A percentile compares a stretch with the other conserved stretches of the same genome.
These are phyloP conservation scores for Magnusiomyces suaveolens DNA, from an alignment of 1,139 yeast species.

Conservation along the genomic window DNA sequence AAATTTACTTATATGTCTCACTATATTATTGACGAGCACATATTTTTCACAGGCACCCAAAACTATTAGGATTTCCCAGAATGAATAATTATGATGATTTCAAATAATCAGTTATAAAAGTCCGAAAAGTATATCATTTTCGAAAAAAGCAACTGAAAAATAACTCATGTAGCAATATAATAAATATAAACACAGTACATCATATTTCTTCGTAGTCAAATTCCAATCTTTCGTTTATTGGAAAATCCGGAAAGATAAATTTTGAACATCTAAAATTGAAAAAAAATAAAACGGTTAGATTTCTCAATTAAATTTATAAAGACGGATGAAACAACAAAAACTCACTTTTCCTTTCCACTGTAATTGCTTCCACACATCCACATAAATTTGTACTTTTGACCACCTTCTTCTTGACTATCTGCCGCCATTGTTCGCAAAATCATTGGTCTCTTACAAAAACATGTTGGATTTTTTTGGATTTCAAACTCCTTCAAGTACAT, in stretches of 20 bases:
- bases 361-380: slow-evolving; percentile 42
- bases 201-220: neutral
- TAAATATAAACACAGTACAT: too few relatives aligned
- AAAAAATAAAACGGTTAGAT: neutral
- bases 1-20: too few relatives aligned
- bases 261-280: slow-evolving; percentile 5
- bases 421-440: slow-evolving; percentile 33
- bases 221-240: neutral
- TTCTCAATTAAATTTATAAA: too few relatives aligned
- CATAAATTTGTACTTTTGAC: slow-evolving; percentile 30
- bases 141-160: too few relatives aligned
- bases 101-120: too few relatives aligned
- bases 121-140: too few relatives aligned
- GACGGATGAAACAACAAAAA: neutral
- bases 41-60: too few relatives aligned
- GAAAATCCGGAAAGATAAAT: slow-evolving; percentile 6
- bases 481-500: slow-evolving; percentile 37
- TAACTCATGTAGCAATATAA: too few relatives aligned
- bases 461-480: slow-evolving; percentile 38
- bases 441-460: slow-evolving; percentile 43
- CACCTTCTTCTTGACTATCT: slow-evolving; percentile 5
- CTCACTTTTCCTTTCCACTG: slow-evolving; percentile 24
- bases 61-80: too few relatives aligned
- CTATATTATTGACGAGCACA: too few relatives aligned
- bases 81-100: too few relatives aligned